Base-by-base conservation (phyloP, 108 stramenopile genomes). In the Cyclotella choctawhatcheeana region DNA sequence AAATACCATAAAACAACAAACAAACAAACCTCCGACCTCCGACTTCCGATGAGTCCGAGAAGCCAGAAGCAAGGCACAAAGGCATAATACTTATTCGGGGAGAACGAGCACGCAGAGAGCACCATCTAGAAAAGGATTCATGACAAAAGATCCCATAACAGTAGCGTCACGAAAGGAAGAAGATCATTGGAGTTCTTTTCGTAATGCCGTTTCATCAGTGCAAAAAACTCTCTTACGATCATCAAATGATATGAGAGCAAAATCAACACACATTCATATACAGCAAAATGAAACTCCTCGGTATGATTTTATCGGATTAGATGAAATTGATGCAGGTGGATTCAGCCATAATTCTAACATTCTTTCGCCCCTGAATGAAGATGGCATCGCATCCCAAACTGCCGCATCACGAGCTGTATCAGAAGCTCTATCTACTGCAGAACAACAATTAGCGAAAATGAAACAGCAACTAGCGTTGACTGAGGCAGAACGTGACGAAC, bases 401-500 rank as follows among this genome's bases (percentile, higher is more conserved):
- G 4, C 29, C 31, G 55, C 27, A 10, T 56, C 55, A 0, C 27
- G 13, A 30, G 27, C 43, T 14, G 60, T 3, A 24, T 12, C 26
- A 10, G 63, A 64, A 21, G 40, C 51, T 52, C 47, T 78, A 27
- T 69, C 68, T 0, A 34, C 50, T 8, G 70, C 78, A 10, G 43
- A 62, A 27, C 61, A 76, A 43, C 69, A 71, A 44, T 53, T 81
- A 21, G 68, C 69, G 0, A 75, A 76, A 40, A 30, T 48, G 52
- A 70, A 63, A 50, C 74, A 76, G 12, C 76, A 52, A 35, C 62
- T 81, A 22, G 79, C 79, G 10, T n/a, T 81, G 52, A 58, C 62
- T 14, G 74, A 81, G 60, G 61, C 74, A 6, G 69, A 81, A 51
- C 43, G 74, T 35, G 79, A 81, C 27, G 79, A 81, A 69, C 48